phyloP scores from a whole-genome alignment of 192 early-diverging fungal species.

The Coemansia sp. region DNA sequence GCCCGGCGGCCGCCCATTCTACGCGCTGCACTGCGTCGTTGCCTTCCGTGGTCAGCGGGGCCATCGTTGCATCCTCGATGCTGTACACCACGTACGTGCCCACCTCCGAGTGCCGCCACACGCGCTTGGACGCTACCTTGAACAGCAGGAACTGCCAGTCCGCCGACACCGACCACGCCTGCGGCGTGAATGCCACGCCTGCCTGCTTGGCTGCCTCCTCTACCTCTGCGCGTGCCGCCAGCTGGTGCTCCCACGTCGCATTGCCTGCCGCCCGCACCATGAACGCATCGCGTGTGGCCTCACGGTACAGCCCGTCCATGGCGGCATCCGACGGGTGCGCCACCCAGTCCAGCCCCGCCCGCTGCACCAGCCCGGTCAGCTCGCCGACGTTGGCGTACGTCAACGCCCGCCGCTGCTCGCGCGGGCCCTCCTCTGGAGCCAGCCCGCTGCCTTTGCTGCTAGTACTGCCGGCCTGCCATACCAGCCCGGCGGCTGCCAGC shows the following conservation, averaged over 20 bases:
- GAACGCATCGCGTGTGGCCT: slow-evolving; percentile 11
- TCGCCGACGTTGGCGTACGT: slow-evolving; percentile 32
- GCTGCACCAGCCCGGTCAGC: slow-evolving; percentile 19
- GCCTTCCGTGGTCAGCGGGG: slow-evolving; percentile 50
- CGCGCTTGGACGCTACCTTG: slow-evolving; percentile 54
- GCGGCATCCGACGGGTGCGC: slow-evolving; percentile 26
- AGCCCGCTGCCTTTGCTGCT: background rate
- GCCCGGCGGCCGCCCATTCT: slow-evolving; percentile 72
- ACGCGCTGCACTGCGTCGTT: slow-evolving; percentile 57
- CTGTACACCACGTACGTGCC: slow-evolving; percentile 78
- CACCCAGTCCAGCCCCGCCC: slow-evolving; percentile 38
- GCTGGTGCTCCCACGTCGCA: slow-evolving; percentile 25
- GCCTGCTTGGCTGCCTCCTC: slow-evolving; percentile 14
- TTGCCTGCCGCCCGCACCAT: slow-evolving; percentile 27
- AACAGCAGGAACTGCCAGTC: slow-evolving; percentile 76
- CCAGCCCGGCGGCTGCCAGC: slow-evolving; percentile 10
- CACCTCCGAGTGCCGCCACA: slow-evolving; percentile 81
- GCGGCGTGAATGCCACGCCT: slow-evolving; percentile 39
- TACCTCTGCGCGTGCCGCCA: slow-evolving; percentile 23
- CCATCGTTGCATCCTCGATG: slow-evolving; percentile 52
- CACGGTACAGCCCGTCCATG: slow-evolving; percentile 41
- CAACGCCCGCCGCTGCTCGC: slow-evolving; percentile 35
- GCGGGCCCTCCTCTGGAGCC: slow-evolving; percentile 16
- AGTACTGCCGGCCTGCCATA: slow-evolving; percentile 15
- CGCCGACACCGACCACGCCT: slow-evolving; percentile 59